Percentiles rank a stretch among this genome's conserved stretches.
phyloP scores from a whole-genome alignment of 768 basidiomycete genomes.

The Russula virescens region DNA sequence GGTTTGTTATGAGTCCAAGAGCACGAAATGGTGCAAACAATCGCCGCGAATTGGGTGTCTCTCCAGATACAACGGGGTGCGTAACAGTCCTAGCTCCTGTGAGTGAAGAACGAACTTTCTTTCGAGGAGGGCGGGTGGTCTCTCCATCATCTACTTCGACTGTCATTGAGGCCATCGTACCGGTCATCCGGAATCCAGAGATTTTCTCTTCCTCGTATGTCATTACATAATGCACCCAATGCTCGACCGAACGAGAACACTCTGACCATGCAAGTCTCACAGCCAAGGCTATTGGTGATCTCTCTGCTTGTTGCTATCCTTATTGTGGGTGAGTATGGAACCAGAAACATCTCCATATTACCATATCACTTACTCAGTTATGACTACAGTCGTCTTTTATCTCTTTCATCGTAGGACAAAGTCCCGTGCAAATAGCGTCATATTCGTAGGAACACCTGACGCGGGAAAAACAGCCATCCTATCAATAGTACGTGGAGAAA shows the following conservation, averaged over 20 bases:
- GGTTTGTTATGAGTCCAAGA: conserved; percentile 89
- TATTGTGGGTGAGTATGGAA: not conserved
- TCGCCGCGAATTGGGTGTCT: conserved; percentile 26
- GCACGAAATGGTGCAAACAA: conserved; percentile 94
- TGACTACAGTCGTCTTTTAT: conserved; percentile 41
- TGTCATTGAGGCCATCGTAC: conserved; percentile 4
- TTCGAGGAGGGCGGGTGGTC: conserved; percentile 4
- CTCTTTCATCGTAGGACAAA: conserved; percentile 38
- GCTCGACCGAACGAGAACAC: no score
- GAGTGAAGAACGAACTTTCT: conserved; percentile 10
- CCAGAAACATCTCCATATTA: not conserved
- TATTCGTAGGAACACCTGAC: conserved; percentile 72
- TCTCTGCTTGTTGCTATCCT: conserved; percentile 11
- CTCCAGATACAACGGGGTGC: not conserved
- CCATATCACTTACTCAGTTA: conserved; percentile 20
- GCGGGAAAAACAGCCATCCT: conserved; percentile 78
- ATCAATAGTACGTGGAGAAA: conserved; percentile 47
- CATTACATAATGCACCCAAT: not conserved
- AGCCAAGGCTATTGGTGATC: not conserved
- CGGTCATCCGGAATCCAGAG: not conserved
- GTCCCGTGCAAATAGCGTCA: conserved; percentile 51
- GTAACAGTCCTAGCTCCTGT: not conserved
- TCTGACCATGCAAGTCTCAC: not conserved
- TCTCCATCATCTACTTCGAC: conserved; percentile 1
- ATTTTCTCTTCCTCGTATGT: no score